Conservation (phyloP, 176 grass and related monocot genomes). For the Oryza glumipatula region DNA sequence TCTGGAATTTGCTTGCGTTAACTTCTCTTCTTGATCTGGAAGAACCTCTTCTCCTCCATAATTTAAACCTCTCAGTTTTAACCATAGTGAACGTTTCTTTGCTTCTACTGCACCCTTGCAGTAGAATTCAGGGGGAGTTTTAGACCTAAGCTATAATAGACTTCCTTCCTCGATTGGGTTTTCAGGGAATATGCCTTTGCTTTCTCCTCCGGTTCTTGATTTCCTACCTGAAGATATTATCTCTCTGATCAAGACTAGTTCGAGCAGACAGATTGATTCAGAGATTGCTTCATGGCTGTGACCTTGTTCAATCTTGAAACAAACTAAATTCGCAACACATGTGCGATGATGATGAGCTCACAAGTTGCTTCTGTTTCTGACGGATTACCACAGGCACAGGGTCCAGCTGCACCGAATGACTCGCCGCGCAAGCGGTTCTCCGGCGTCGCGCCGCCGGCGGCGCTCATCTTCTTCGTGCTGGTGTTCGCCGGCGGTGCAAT, state of each 20-base stretch:
- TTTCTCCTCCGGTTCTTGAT: conserved; percentile 18
- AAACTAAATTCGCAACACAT: not conserved
- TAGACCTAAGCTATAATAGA: conserved; percentile 21
- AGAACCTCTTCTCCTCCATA: no score
- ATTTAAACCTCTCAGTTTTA: not conserved
- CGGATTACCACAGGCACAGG: conserved; percentile 49
- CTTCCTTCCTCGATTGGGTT: conserved; percentile 47
- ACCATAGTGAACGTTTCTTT: conserved; percentile 38
- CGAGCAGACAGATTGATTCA: not conserved
- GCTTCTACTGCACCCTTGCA: conserved; percentile 49
- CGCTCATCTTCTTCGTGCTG: conserved; percentile 48
- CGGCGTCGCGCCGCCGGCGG: conserved; percentile 41
- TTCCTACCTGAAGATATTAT: conserved; percentile 36
- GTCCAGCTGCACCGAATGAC: conserved; percentile 35
- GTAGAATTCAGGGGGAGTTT: conserved; percentile 40
- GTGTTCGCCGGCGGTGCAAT: conserved; percentile 49
- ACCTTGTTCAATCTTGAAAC: not conserved
- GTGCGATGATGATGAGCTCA: conserved; percentile 32
- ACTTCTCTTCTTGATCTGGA: no score
- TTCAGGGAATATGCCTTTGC: conserved; percentile 38
- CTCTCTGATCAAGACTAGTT: conserved; percentile 28
- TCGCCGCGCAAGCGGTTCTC: conserved; percentile 49
- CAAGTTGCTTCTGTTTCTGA: conserved; percentile 18
- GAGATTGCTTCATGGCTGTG: not conserved
- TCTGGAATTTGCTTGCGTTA: no score